These are phyloP conservation scores for Emmonsia crescens DNA, from an alignment of 2,329 filamentous ascomycete species.

Conservation along the genomic window DNA sequence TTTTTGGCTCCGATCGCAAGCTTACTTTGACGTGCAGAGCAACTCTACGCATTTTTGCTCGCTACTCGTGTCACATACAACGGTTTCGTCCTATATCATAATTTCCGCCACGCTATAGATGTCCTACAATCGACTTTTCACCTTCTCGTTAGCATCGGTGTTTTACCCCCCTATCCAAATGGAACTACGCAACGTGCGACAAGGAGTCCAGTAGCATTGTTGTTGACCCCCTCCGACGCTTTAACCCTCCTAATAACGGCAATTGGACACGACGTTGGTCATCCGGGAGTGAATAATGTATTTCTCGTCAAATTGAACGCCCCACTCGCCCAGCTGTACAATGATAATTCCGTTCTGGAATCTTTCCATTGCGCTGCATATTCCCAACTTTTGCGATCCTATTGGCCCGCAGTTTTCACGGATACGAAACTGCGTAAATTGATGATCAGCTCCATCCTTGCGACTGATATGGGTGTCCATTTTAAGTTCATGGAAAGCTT, in stretches of 20 bases:
- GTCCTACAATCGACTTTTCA: constrained; percentile 88
- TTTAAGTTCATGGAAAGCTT: constrained; percentile 93
- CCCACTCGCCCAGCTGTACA: constrained; percentile 88
- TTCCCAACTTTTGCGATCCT: constrained; percentile 82
- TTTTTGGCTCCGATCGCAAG: neutral
- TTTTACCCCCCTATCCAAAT: constrained; percentile 56
- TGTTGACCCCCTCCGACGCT: constrained; percentile 79
- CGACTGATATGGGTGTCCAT: constrained; percentile 94
- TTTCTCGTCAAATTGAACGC: constrained; percentile 88
- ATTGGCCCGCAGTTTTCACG: constrained; percentile 78
- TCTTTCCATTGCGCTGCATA: constrained; percentile 97
- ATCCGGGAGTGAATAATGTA: constrained; percentile 95
- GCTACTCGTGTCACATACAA: constrained; percentile 93
- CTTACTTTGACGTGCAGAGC: constrained; percentile 42
- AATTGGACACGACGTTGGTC: constrained; percentile 96
- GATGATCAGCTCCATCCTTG: constrained; percentile 95
- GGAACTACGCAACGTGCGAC: constrained; percentile 21
- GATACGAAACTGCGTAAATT: constrained; percentile 71
- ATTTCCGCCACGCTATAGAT: constrained; percentile 94
- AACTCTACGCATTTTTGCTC: constrained; percentile 74
- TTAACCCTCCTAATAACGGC: constrained; percentile 84
- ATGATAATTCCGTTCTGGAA: constrained; percentile 91
- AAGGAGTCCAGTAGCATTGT: constrained; percentile 56
- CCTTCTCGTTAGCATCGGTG: constrained; percentile 73
- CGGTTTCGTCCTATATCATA: constrained; percentile 91